These are phyloP conservation scores for Chlorokybus atmophyticus DNA, from an alignment of 139 green algal species.

Conservation along the genomic window DNA sequence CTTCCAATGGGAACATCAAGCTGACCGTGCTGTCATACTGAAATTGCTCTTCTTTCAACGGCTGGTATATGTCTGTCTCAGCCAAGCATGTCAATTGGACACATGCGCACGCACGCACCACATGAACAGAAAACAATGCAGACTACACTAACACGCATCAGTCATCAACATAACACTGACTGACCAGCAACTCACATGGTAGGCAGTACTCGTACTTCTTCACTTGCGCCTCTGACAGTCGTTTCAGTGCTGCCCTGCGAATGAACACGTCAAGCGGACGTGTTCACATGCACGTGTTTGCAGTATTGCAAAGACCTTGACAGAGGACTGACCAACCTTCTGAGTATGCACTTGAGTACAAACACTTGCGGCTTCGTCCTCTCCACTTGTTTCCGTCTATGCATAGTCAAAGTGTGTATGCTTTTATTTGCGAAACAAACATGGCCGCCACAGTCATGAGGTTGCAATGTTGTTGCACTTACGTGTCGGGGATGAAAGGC, in stretches of 20 bases:
- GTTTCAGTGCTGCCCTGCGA: slow-evolving; percentile 13
- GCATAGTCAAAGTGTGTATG: neutral
- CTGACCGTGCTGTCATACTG: slow-evolving; percentile 8
- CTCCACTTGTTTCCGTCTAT: neutral
- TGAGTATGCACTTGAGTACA: slow-evolving; percentile 21
- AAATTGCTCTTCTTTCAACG: slow-evolving; percentile 8
- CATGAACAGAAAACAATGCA: neutral
- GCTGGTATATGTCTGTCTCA: slow-evolving; percentile 11
- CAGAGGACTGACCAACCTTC: too few species aligned
- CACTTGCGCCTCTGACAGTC: slow-evolving; percentile 13
- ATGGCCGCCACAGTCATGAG: too few species aligned
- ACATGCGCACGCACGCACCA: neutral
- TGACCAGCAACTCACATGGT: slow-evolving; percentile 15
- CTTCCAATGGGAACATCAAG: slow-evolving; percentile 12
- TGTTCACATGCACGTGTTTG: too few species aligned
- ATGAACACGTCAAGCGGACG: neutral
- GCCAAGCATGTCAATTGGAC: neutral
- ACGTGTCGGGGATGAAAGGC: slow-evolving; percentile 11
- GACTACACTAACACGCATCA: neutral
- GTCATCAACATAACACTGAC: too few species aligned
- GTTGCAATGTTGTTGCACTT: too few species aligned
- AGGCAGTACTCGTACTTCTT: slow-evolving; percentile 30
- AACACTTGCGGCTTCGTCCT: slow-evolving; percentile 6
- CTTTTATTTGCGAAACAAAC: too few species aligned
- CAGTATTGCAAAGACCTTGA: too few species aligned